Percentiles rank a stretch among this genome's conserved stretches.
Conservation (phyloP, 768 basidiomycete genomes). For the Coprinopsis sp. region DNA sequence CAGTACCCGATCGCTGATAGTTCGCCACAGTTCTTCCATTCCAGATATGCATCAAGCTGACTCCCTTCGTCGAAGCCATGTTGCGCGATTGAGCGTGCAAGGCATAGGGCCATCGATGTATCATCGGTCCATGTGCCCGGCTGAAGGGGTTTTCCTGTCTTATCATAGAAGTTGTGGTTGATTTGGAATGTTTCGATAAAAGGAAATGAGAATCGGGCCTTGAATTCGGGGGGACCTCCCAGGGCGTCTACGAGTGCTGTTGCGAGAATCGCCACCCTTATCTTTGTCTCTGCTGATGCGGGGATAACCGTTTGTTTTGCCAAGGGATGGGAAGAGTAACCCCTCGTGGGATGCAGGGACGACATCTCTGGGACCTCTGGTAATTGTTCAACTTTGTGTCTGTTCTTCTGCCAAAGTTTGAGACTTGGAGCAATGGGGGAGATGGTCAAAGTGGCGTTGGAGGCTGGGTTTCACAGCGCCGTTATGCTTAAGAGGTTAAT, state of each 20-base stretch:
- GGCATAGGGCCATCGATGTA: constrained; percentile 43
- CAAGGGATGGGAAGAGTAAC: constrained; percentile 2
- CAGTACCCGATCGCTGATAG: constrained; percentile 32
- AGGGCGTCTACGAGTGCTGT: constrained; percentile 44
- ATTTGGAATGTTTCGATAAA: constrained; percentile 32
- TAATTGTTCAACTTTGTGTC: too few species aligned
- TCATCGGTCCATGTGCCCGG: constrained; percentile 46
- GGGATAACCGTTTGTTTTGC: neutral
- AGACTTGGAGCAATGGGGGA: too few species aligned
- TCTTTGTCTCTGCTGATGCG: constrained; percentile 32
- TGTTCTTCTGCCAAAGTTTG: too few species aligned
- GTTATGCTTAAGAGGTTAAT: too few species aligned
- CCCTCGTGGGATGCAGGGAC: too few species aligned
- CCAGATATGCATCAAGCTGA: constrained; percentile 30
- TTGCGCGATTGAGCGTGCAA: constrained; percentile 34
- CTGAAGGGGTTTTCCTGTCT: constrained; percentile 13
- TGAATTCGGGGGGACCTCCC: constrained; percentile 40
- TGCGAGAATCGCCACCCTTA: constrained; percentile 33
- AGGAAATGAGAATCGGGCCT: constrained; percentile 32
- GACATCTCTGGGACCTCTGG: too few species aligned
- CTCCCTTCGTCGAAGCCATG: constrained; percentile 31
- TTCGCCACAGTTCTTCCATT: constrained; percentile 29
- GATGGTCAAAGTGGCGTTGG: too few species aligned
- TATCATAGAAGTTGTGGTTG: constrained; percentile 30
- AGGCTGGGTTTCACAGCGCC: too few species aligned